phyloP scores from a whole-genome alignment of 352 stramenopile genomes.

The Phytophthora uliginosa region DNA sequence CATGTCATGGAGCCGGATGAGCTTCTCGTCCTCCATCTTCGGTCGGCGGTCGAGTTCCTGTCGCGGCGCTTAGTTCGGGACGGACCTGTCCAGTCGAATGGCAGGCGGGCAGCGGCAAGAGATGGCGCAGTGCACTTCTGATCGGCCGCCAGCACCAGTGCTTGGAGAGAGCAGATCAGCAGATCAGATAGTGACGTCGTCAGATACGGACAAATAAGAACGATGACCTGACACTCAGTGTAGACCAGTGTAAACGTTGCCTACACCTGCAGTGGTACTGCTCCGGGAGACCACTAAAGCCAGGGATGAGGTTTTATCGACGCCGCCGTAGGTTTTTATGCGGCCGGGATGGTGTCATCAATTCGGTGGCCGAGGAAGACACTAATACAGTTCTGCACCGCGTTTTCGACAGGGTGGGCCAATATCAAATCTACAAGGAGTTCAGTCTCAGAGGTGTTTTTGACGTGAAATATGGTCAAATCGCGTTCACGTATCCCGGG shows the following conservation, averaged over 20 bases:
- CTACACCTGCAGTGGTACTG: background rate
- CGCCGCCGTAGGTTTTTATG: conserved; percentile 30
- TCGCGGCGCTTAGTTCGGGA: background rate
- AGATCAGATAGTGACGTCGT: conserved; percentile 2
- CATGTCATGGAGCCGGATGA: conserved; percentile 88
- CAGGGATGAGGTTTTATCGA: conserved; percentile 20
- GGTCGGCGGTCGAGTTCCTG: background rate
- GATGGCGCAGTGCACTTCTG: conserved; percentile 8
- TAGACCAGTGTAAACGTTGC: conserved; percentile 4
- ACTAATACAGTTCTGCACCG: too few relatives aligned
- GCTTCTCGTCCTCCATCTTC: conserved; percentile 87
- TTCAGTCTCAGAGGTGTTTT: too few relatives aligned
- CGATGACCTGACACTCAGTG: conserved; percentile 6
- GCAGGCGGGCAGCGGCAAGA: conserved; percentile 9
- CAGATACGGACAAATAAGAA: conserved; percentile 9
- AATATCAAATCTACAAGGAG: too few relatives aligned
- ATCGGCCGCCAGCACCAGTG: conserved; percentile 19
- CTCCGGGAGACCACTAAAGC: conserved; percentile 9
- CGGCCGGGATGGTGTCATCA: conserved; percentile 22
- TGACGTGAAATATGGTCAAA: too few relatives aligned
- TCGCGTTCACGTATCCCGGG: too few relatives aligned
- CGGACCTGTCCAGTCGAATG: conserved; percentile 7
- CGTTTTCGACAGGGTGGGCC: too few relatives aligned
- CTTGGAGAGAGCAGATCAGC: background rate
- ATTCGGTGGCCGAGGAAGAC: too few relatives aligned